Evolutionary conservation across 345 rosid species (phyloP), one percentile per base, ranked within the genome.

Genomic region (Xanthoceras sorbifolium): DNA sequence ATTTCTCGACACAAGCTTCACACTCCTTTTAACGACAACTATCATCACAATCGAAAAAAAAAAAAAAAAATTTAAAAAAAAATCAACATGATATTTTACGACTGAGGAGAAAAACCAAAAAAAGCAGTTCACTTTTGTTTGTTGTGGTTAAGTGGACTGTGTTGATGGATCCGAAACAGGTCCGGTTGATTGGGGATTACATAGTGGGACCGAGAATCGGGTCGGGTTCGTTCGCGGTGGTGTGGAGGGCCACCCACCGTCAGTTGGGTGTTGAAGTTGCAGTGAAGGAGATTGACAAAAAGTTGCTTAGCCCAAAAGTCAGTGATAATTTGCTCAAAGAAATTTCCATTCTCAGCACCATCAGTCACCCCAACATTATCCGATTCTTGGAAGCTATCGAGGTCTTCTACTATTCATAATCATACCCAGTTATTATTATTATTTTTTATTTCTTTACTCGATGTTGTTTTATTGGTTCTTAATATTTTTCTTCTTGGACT

Each of bases 171-270:
- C 72, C 36, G 9, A 57, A 67, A 48, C 82, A 79, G 64, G 78
- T 81, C 69, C 84, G 89, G 72, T 38, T 85, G 48, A 85, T 91
- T 7, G 94, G 97, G 14, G 88, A 93, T 75, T 93, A 90, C 81
- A 82, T 82, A 72, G 83, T 93, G 64, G 97, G 97, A 4, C 87
- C 85, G 28, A 87, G 69, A 79, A 81, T 91, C 79, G 97, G 95
- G 82, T 87, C 83, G n/a, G 97, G 95, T 69, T 89, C 97, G 52
- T 93, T 85, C 77, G 96, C 94, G 0, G 90, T 84, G 72, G 97
- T 93, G 64, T 90, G 96, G 96, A 69, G 67, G 69, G 77, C 94
- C 4, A 85, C 75, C 38, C 96, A 93, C 76, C 87, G 93, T 61
- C 80, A 71, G 0, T 81, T 82, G 17, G 90, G 91, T 75, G 59